Percentiles rank a stretch among this genome's conserved stretches.
Evolutionary conservation across 495 filamentous ascomycete species (phyloP).

Genomic region (Neurospora pannonica): DNA sequence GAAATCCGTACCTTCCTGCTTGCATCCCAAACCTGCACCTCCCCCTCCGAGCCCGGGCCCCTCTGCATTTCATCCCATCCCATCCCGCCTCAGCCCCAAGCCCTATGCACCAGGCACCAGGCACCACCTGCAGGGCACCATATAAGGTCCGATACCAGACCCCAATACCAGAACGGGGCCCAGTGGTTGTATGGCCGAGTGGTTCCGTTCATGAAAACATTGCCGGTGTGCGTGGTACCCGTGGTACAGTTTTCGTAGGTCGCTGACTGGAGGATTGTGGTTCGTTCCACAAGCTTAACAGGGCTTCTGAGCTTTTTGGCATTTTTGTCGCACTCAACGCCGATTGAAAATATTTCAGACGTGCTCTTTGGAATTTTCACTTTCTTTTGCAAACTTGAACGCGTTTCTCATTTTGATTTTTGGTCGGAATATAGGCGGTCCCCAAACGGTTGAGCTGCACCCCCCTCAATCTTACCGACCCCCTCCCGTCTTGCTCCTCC

Average conservation of each 20-base stretch:
- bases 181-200: neutral
- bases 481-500: neutral
- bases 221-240: neutral
- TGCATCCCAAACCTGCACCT: neutral
- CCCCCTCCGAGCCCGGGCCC: neutral
- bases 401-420: neutral
- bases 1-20: neutral
- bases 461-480: neutral
- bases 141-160: neutral
- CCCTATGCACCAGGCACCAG: neutral
- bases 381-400: neutral
- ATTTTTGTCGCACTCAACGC: neutral
- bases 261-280: neutral
- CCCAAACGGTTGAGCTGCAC: neutral
- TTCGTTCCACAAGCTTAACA: neutral
- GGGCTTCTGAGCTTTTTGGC: neutral
- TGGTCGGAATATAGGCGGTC: neutral
- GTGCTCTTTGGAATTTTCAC: neutral
- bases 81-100: neutral
- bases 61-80: neutral
- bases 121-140: neutral
- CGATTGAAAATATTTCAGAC: neutral
- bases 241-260: neutral
- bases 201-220: neutral
- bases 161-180: neutral